phyloP scores from a whole-genome alignment of 2,329 filamentous ascomycete species.

The Amesomyces nigricolor region DNA sequence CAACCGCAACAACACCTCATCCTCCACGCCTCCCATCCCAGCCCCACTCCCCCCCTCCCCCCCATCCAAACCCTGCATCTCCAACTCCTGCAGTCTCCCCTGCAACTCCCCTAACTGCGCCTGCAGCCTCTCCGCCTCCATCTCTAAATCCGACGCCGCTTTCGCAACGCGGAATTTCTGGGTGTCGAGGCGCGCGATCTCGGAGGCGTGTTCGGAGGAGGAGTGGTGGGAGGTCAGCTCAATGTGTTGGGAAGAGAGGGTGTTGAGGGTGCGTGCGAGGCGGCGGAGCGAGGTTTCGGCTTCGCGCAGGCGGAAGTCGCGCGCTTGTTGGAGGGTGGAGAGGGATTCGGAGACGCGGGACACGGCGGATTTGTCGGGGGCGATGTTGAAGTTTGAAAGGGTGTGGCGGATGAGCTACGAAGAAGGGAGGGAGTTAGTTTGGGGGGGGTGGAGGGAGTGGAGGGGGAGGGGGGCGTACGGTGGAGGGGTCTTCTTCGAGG shows the following conservation, averaged over 20 bases:
- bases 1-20: slow-evolving; percentile 66
- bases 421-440: not conserved
- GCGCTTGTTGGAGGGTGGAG: slow-evolving; percentile 74
- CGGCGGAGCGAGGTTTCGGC: slow-evolving; percentile 61
- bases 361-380: slow-evolving; percentile 78
- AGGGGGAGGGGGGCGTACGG: slow-evolving; percentile 47
- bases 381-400: slow-evolving; percentile 90
- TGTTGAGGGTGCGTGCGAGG: slow-evolving; percentile 60
- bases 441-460: not conserved
- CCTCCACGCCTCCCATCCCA: slow-evolving; percentile 47
- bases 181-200: slow-evolving; percentile 83
- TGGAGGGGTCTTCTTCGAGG: slow-evolving; percentile 87
- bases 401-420: slow-evolving; percentile 82
- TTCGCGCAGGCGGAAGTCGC: slow-evolving; percentile 69
- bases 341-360: slow-evolving; percentile 80
- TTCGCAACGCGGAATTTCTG: slow-evolving; percentile 95
- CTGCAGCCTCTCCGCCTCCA: slow-evolving; percentile 88
- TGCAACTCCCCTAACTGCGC: slow-evolving; percentile 70
- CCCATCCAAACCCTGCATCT: slow-evolving; percentile 82
- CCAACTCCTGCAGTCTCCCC: slow-evolving; percentile 71
- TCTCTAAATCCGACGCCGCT: slow-evolving; percentile 79
- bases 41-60: slow-evolving; percentile 30
- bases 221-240: slow-evolving; percentile 73
- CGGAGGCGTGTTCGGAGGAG: slow-evolving; percentile 70
- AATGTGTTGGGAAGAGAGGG: slow-evolving; percentile 67